Conservation (phyloP, 495 filamentous ascomycete genomes). For the Pseudoneurospora amorphoporcata region DNA sequence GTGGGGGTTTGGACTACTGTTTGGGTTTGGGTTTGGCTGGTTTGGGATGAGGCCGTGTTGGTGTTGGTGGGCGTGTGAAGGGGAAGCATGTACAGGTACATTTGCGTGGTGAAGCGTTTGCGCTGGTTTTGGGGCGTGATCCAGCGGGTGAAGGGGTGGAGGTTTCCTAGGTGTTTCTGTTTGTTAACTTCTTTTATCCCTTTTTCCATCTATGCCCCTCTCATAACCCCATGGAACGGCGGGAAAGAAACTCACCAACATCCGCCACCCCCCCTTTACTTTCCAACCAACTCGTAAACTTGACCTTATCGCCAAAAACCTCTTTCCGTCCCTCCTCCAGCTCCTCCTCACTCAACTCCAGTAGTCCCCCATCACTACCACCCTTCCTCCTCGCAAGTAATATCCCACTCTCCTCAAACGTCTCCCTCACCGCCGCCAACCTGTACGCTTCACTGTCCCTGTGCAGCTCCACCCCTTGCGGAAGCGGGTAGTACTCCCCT, state of each 20-base stretch:
- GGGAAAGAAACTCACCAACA: slow-evolving; percentile 34
- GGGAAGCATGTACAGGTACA: slow-evolving; percentile 94
- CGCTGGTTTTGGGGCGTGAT: slow-evolving; percentile 64
- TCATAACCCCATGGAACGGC: too few relatives aligned
- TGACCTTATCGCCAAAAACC: slow-evolving; percentile 50
- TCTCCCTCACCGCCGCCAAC: slow-evolving; percentile 74
- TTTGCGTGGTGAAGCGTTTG: slow-evolving; percentile 80
- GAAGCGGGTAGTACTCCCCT: slow-evolving; percentile 44
- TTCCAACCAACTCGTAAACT: slow-evolving; percentile 58
- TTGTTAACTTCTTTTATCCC: not conserved
- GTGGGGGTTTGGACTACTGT: slow-evolving; percentile 51
- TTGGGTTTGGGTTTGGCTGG: slow-evolving; percentile 10
- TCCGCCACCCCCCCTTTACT: slow-evolving; percentile 53
- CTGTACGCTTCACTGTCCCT: slow-evolving; percentile 59
- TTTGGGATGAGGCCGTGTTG: not conserved
- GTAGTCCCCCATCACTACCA: slow-evolving; percentile 20
- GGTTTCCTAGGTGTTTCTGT: slow-evolving; percentile 43
- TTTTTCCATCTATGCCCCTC: too few relatives aligned
- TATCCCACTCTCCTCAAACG: slow-evolving; percentile 92
- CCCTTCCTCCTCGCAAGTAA: slow-evolving; percentile 43
- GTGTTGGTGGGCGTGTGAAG: slow-evolving; percentile 27
- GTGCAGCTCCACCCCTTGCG: slow-evolving; percentile 43
- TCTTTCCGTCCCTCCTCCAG: slow-evolving; percentile 55
- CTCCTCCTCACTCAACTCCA: slow-evolving; percentile 48
- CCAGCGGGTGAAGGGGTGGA: slow-evolving; percentile 87